These are phyloP conservation scores for Musa beccarii DNA, from an alignment of 176 grass and related monocot genomes.

Conservation along the genomic window DNA sequence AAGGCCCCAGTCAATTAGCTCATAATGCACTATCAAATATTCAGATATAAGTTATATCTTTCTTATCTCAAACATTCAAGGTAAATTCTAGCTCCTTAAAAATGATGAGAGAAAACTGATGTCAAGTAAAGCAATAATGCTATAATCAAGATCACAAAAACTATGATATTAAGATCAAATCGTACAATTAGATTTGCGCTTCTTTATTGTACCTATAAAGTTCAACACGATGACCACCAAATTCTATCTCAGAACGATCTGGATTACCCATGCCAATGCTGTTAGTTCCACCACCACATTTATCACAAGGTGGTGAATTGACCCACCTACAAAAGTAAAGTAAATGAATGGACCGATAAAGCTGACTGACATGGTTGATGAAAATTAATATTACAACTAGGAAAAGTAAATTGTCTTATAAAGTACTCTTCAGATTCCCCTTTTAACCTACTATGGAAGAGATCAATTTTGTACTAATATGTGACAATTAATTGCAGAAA, in stretches of 20 bases:
- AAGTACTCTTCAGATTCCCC: no score
- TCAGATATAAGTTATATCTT: conserved; percentile 15
- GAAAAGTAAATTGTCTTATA: neutral
- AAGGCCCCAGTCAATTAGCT: neutral
- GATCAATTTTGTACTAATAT: no score
- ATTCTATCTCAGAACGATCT: conserved; percentile 69
- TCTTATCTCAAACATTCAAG: conserved; percentile 15
- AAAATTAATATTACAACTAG: neutral
- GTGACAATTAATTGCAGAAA: no score
- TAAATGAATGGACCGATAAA: neutral
- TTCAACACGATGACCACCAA: conserved; percentile 68
- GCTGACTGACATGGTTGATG: neutral
- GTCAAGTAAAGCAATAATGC: no score
- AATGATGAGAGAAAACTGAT: no score
- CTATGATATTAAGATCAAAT: conserved; percentile 13
- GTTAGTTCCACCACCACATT: conserved; percentile 57
- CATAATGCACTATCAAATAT: neutral
- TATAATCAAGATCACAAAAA: conserved; percentile 1
- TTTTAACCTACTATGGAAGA: no score
- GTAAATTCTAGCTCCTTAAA: neutral
- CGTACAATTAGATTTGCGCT: conserved; percentile 8
- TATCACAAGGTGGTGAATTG: conserved; percentile 70
- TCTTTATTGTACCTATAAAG: conserved; percentile 65
- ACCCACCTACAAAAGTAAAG: conserved; percentile 69
- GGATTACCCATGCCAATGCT: conserved; percentile 60